Percentiles rank a stretch among this genome's conserved stretches.
Conservation (phyloP, 2,329 filamentous ascomycete genomes). For the Talaromyces sp. region DNA sequence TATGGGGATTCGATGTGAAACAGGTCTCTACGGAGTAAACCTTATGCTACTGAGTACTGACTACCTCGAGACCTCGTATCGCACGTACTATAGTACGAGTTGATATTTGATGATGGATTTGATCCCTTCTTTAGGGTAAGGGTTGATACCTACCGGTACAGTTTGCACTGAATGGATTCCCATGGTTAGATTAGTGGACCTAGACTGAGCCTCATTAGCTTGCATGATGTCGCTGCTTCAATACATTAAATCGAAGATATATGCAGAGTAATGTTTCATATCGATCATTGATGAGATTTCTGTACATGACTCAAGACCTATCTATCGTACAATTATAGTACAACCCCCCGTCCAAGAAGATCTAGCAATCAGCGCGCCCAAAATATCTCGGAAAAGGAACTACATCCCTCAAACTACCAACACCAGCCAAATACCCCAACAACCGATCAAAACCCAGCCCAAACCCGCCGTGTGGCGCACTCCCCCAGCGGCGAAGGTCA, state of each 20-base stretch:
- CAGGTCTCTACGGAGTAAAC: too few relatives aligned
- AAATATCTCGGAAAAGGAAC: constrained; percentile 77
- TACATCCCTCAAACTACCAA: constrained; percentile 78
- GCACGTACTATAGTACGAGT: too few relatives aligned
- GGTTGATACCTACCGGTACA: not conserved
- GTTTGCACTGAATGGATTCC: not conserved
- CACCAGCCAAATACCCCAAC: constrained; percentile 76
- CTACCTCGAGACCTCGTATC: too few relatives aligned
- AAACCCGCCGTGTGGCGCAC: constrained; percentile 86
- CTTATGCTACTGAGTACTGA: too few relatives aligned
- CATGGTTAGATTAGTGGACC: not conserved
- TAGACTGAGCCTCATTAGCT: not conserved
- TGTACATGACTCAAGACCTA: not conserved
- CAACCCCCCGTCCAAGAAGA: not conserved
- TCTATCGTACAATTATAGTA: constrained; percentile 3
- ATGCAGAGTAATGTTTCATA: not conserved
- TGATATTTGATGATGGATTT: not conserved
- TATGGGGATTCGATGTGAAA: not conserved
- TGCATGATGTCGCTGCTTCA: not conserved
- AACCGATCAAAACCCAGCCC: constrained; percentile 87
- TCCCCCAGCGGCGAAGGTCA: constrained; percentile 86
- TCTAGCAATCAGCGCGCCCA: constrained; percentile 53
- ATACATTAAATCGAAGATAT: not conserved
- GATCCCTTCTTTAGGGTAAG: not conserved
- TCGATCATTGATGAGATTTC: not conserved